Base-by-base conservation (phyloP, 1,139 yeast genomes). In the Scheffersomyces lignicola region DNA sequence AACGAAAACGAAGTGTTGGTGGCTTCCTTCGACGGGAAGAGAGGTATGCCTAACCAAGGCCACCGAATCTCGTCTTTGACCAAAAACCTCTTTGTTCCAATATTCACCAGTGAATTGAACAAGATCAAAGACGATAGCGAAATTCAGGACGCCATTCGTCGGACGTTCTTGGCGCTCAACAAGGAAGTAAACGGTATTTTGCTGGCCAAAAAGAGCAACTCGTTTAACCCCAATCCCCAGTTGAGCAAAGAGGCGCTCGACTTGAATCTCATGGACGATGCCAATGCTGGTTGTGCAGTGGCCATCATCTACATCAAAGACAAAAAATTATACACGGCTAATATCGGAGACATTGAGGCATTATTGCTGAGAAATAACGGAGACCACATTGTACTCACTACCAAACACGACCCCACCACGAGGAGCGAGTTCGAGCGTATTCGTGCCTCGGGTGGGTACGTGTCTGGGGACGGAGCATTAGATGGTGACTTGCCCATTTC, bases 341-440 rank as follows among this genome's bases (percentile, higher is more conserved):
- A 90, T 49, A 78, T 86, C 37, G 99, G 99, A 50, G 97, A 92
- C 53, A 79, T 87, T 3, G 85, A 83, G 71, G 92, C 90, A 0
- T 70, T 92, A 35, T 59, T 92, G 36, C 82, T 95, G 4, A 76
- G 83, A 43, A 76, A 80, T 29, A 87, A 86, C 56, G 97, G 97
- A 18, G 94, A 88, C 33, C 85, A 79, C 52, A 65, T 73, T 9
- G 67, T 80, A 5, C 66, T 94, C 33, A 85, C 96, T 1, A 80
- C 76, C 20, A 80, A 84, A 37, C 97, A 92, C 54, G 89, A 83
- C 42, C 96, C 97, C 5, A 83, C 95, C 5, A 78, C 75, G 31
- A 72, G 87, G 31, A 70, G 69, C 20, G 98, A 92, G 55, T 83
- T 90, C 49, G 94, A 86, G 47, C 70, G 96, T 50, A 87, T 94